phyloP scores from a whole-genome alignment of 2,329 filamentous ascomycete genomes.

The Penicillium nordicum region DNA sequence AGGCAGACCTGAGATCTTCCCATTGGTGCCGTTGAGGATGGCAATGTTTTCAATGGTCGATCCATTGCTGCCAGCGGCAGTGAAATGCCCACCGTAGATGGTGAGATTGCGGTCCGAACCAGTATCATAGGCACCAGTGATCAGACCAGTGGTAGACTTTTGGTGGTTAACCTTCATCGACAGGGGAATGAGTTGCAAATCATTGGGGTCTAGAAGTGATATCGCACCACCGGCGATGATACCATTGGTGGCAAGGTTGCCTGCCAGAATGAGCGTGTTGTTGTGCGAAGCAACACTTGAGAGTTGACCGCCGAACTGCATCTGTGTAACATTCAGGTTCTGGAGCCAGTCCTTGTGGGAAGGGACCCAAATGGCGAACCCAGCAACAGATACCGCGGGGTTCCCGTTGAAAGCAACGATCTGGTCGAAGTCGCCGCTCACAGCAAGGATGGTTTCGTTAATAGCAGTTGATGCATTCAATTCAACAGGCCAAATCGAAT shows the following conservation, averaged over 20 bases:
- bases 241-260: slow-evolving; percentile 75
- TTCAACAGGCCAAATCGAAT: slow-evolving; percentile 68
- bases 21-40: slow-evolving; percentile 73
- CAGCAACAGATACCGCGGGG: slow-evolving; percentile 59
- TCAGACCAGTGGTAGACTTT: slow-evolving; percentile 43
- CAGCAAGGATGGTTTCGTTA: slow-evolving; percentile 69
- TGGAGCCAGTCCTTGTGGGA: slow-evolving; percentile 83
- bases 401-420: slow-evolving; percentile 65
- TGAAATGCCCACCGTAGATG: slow-evolving; percentile 83
- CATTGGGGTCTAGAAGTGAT: slow-evolving; percentile 51
- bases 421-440: slow-evolving; percentile 75
- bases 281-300: slow-evolving; percentile 63
- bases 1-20: slow-evolving; percentile 66
- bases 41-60: slow-evolving; percentile 73
- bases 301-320: slow-evolving; percentile 68
- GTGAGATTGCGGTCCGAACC: slow-evolving; percentile 72
- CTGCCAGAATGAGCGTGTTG: slow-evolving; percentile 67
- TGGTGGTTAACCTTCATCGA: slow-evolving; percentile 49
- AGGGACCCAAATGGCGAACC: slow-evolving; percentile 90
- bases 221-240: slow-evolving; percentile 70
- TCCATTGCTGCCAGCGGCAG: slow-evolving; percentile 64
- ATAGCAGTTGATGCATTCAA: slow-evolving; percentile 70
- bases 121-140: slow-evolving; percentile 74
- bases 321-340: slow-evolving; percentile 64
- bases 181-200: slow-evolving; percentile 40